Evolutionary conservation across 768 basidiomycete species (phyloP), one percentile per base, ranked within the genome.

Genomic region (Amanita subjunquillea): DNA sequence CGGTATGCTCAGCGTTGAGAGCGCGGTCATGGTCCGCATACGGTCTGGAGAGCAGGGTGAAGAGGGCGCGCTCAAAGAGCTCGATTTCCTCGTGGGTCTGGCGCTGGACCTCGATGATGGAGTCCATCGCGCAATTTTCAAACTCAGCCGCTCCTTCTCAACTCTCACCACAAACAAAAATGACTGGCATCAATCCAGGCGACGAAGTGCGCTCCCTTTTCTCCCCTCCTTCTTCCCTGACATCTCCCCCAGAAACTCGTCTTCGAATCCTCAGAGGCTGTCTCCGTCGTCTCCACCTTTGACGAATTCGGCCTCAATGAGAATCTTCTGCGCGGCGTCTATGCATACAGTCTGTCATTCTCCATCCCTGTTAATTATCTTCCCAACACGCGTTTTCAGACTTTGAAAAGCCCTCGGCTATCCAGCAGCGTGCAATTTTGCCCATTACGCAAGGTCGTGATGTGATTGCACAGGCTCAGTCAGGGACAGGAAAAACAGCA

Each of bases 401-500:
- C 67, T 98, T 97, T 63, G 95, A 99, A 77, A 94, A 92, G 63
- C 95, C 95, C 22, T 98, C 95, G 56, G 94, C 95, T 56, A 97
- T 99, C 63, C 95, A 99, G 73, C 92, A 96, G 71, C 87, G 94
- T 58, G 95, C 95, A 46, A 97, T 99, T 69, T 75, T 95, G 54
- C 95, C 95, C 48, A 95, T 99, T 65, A 90, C 83, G 46, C 87
- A 91, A 73, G 91, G 91, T 27, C 85, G 94, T 58, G 95, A 98
- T 78, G 95, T 97, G 55, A 97, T 99, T 67, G 95, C 95, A 34
- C 95, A 97, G 74, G 95, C 95, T 40, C 95, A 98, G 73, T 96
- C 94, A 32, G 95, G 95, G 66, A 97, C 95, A 36, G 95, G 95
- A 79, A 99, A 98, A 90, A 99, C 95, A 8, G 95, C 95, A 5